These are phyloP conservation scores for Penicillium argentinense DNA, from an alignment of 495 filamentous ascomycete genomes.

Conservation along the genomic window DNA sequence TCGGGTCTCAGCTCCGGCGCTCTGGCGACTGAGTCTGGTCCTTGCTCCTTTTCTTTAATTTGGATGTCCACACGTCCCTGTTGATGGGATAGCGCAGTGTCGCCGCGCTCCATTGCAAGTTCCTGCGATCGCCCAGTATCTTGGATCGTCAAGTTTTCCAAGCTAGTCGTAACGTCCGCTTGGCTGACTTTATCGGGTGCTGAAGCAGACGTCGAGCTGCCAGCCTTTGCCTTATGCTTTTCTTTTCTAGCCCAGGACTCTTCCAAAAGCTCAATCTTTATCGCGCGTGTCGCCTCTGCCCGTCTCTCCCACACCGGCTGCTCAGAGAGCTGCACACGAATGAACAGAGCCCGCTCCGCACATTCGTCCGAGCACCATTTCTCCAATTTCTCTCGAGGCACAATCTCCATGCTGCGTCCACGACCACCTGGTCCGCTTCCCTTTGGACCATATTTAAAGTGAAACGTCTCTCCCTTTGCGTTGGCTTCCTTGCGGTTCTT, in stretches of 20 bases:
- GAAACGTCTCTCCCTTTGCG: conserved; percentile 38
- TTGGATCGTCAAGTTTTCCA: conserved; percentile 34
- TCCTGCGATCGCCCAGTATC: conserved; percentile 30
- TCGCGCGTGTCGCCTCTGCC: conserved; percentile 36
- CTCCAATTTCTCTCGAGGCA: conserved; percentile 67
- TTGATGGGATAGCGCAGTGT: conserved; percentile 27
- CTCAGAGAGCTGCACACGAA: conserved; percentile 81
- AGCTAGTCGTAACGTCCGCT: conserved; percentile 27
- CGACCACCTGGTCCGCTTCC: conserved; percentile 53
- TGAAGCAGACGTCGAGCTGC: conserved; percentile 6
- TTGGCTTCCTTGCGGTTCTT: conserved; percentile 48
- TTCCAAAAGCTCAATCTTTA: conserved; percentile 55
- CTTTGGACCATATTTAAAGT: conserved; percentile 48
- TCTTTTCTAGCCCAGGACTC: conserved; percentile 32
- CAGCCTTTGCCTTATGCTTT: conserved; percentile 11
- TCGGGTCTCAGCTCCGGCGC: conserved; percentile 36
- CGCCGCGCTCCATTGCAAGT: conserved; percentile 51
- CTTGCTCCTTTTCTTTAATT: conserved; percentile 39
- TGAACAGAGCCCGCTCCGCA: conserved; percentile 72
- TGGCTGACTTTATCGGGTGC: conserved; percentile 7
- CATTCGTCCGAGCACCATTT: conserved; percentile 87
- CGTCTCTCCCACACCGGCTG: conserved; percentile 74
- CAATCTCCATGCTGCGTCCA: conserved; percentile 54
- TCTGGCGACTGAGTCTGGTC: conserved; percentile 9
- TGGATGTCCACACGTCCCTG: conserved; percentile 37